Evolutionary conservation across 176 grass and related monocot genomes (phyloP).

Genomic region (Oryza coarctata): DNA sequence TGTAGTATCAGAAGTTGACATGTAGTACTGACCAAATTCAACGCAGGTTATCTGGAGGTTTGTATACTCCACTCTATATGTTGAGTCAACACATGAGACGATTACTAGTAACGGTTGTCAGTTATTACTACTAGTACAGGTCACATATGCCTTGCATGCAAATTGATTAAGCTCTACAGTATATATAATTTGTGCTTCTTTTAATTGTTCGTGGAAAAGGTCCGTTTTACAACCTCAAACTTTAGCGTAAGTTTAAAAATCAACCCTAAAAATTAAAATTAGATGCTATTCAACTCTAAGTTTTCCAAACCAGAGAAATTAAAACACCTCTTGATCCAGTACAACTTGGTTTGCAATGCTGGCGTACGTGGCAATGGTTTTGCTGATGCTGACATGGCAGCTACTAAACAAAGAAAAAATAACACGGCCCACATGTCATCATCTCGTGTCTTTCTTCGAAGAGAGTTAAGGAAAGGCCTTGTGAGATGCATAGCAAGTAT

Average conservation of each 20-base stretch:
- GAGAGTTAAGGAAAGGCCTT: too few relatives aligned
- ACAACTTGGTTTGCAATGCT: too few relatives aligned
- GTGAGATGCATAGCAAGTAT: too few relatives aligned
- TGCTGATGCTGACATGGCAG: too few relatives aligned
- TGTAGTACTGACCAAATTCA: slow-evolving; percentile 1
- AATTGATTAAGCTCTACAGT: background rate
- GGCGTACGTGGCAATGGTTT: too few relatives aligned
- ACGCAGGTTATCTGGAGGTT: background rate
- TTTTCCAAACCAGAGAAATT: too few relatives aligned
- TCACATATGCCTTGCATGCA: background rate
- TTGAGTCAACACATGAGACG: background rate
- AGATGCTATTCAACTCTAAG: too few relatives aligned
- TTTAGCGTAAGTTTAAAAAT: background rate
- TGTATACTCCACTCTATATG: background rate
- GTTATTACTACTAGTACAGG: background rate
- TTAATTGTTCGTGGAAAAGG: background rate
- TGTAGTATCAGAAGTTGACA: background rate
- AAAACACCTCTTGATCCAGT: too few relatives aligned
- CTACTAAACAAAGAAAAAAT: too few relatives aligned
- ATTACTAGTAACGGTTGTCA: background rate
- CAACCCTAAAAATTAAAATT: background rate
- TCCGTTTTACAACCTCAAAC: background rate
- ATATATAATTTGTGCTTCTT: background rate
- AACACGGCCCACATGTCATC: background rate
- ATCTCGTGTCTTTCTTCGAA: background rate